Evolutionary conservation across 1,284 basidiomycete species (phyloP).

Genomic region (Apiotrichum brassicae): DNA sequence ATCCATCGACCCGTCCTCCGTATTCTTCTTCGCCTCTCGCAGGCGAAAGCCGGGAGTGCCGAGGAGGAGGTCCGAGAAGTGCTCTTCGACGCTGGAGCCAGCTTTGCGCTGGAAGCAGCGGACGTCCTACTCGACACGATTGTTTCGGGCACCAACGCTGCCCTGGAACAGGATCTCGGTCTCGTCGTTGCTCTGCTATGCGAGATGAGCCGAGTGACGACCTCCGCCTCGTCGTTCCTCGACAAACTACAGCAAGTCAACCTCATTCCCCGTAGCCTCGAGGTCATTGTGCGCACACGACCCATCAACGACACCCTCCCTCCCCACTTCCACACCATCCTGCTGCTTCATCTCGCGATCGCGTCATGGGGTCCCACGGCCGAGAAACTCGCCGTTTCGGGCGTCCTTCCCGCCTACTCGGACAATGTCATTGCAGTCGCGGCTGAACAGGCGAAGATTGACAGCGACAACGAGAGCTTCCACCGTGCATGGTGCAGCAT

Average conservation of each 20-base stretch:
- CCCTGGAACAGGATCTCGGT: conserved; percentile 25
- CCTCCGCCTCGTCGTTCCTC: conserved; percentile 56
- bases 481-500: conserved; percentile 79
- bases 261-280: conserved; percentile 67
- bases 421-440: conserved; percentile 71
- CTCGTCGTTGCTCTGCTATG: conserved; percentile 34
- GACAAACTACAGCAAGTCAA: conserved; percentile 73
- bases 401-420: conserved; percentile 71
- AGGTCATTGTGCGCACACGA: conserved; percentile 59
- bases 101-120: conserved; percentile 35
- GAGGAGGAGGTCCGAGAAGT: conserved; percentile 17
- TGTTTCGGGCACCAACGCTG: conserved; percentile 10
- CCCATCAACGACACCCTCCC: conserved; percentile 24
- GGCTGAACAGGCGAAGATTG: conserved; percentile 66
- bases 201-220: conserved; percentile 25
- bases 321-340: conserved; percentile 66
- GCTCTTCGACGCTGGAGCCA: conserved; percentile 27
- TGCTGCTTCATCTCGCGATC: conserved; percentile 80
- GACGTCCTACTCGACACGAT: conserved; percentile 33
- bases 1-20: conserved; percentile 78
- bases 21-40: conserved; percentile 63
- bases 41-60: conserved; percentile 13
- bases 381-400: conserved; percentile 77
- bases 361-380: conserved; percentile 68
- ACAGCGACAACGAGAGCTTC: conserved; percentile 65